These are phyloP conservation scores for Macrolepiota dolichaula DNA, from an alignment of 768 basidiomycete genomes.

Conservation along the genomic window DNA sequence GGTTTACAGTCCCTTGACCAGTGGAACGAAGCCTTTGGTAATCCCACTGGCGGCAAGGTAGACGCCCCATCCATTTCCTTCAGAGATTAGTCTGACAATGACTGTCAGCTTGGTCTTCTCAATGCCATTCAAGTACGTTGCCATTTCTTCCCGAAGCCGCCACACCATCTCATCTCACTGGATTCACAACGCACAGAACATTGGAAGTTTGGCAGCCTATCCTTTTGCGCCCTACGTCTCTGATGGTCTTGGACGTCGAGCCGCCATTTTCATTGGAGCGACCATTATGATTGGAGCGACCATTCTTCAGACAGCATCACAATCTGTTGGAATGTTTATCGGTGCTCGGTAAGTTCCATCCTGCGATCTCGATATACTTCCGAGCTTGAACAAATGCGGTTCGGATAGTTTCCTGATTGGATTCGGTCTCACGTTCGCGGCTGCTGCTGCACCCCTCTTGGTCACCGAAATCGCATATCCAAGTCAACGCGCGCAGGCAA, in stretches of 20 bases:
- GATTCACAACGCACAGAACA: conserved; percentile 36
- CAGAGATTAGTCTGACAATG: background rate
- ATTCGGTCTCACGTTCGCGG: conserved; percentile 62
- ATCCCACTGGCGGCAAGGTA: conserved; percentile 43
- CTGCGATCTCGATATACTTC: background rate
- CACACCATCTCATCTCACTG: background rate
- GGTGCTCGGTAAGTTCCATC: conserved; percentile 46
- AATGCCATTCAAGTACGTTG: conserved; percentile 56
- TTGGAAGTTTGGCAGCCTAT: conserved; percentile 55
- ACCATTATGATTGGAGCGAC: conserved; percentile 56
- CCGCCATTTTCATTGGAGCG: conserved; percentile 57
- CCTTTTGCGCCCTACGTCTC: conserved; percentile 62
- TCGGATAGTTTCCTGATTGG: conserved; percentile 51
- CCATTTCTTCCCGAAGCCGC: background rate
- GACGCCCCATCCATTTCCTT: background rate
- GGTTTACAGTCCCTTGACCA: conserved; percentile 54
- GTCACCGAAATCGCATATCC: conserved; percentile 76
- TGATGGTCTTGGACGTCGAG: conserved; percentile 59
- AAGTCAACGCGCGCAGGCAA: conserved; percentile 66
- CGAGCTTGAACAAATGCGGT: background rate
- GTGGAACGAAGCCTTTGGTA: conserved; percentile 53
- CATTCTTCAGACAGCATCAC: conserved; percentile 55
- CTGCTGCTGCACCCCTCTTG: conserved; percentile 70
- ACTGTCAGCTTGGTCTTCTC: conserved; percentile 43
- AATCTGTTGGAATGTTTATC: conserved; percentile 63